Percentiles rank a stretch among this genome's conserved stretches.
Evolutionary conservation across 2,329 filamentous ascomycete species (phyloP).

Genomic region (Cadophora malorum): DNA sequence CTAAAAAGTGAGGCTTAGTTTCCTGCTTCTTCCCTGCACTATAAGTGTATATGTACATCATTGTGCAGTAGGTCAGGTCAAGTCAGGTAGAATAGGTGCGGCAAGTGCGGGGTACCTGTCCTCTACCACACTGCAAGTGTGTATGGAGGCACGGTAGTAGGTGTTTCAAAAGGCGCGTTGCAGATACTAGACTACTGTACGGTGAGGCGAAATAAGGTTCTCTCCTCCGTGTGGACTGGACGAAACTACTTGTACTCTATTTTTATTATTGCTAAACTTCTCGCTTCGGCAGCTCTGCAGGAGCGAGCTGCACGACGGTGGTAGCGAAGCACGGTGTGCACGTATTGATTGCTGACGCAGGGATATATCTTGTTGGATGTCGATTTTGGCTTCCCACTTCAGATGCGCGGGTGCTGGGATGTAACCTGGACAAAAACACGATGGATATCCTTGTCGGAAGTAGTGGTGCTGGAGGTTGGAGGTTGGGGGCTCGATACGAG

Average conservation of each 20-base stretch:
- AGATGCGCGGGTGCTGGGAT: background rate
- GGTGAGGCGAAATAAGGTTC: background rate
- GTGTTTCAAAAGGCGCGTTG: constrained; percentile 5
- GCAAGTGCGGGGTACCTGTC: too few species aligned
- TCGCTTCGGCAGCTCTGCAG: background rate
- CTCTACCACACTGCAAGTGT: background rate
- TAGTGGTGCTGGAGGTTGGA: too few species aligned
- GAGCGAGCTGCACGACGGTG: background rate
- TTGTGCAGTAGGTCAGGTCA: background rate
- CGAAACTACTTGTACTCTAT: background rate
- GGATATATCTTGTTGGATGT: constrained; percentile 2
- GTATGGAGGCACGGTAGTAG: background rate
- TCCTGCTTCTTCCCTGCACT: background rate
- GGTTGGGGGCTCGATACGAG: background rate
- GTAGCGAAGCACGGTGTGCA: background rate
- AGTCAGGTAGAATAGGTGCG: background rate
- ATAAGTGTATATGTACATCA: background rate
- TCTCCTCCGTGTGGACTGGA: background rate
- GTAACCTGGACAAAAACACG: background rate
- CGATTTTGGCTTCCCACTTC: too few species aligned
- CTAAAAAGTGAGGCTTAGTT: background rate
- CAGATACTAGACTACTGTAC: background rate
- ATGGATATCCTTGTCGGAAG: background rate
- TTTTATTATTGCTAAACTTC: background rate
- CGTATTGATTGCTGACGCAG: constrained; percentile 2